phyloP scores from a whole-genome alignment of 106 monocot species.

The Dactylorhiza incarnata region DNA sequence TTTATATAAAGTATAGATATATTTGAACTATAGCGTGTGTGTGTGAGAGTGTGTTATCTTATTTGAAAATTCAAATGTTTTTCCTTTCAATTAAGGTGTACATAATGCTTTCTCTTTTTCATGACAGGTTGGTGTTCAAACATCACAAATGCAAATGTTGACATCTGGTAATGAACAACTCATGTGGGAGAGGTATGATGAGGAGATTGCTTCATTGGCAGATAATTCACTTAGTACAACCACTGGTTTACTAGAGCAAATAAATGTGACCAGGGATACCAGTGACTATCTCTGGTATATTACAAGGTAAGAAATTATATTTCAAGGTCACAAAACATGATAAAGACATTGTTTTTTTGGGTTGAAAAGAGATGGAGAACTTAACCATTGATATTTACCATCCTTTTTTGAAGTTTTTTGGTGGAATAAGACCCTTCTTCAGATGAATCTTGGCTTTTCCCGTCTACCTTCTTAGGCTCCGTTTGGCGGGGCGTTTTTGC shows the following conservation, averaged over 20 bases:
- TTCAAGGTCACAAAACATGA: not conserved
- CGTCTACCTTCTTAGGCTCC: too few relatives aligned
- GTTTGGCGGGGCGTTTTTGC: too few relatives aligned
- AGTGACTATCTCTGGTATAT: conserved; percentile 99
- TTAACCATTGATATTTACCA: too few relatives aligned
- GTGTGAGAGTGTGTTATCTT: not conserved
- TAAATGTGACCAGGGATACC: conserved; percentile 91
- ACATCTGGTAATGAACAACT: conserved; percentile 32
- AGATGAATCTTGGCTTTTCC: too few relatives aligned
- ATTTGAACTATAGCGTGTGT: too few relatives aligned
- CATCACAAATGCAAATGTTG: conserved; percentile 91
- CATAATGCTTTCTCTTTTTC: not conserved
- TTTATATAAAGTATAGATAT: too few relatives aligned
- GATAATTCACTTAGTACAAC: conserved; percentile 50
- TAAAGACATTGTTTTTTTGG: too few relatives aligned
- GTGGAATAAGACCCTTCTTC: too few relatives aligned
- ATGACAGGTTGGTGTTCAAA: conserved; percentile 80
- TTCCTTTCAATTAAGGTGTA: not conserved
- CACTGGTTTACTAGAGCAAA: conserved; percentile 81
- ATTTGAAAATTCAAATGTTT: not conserved
- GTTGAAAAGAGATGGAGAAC: too few relatives aligned
- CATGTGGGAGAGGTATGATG: conserved; percentile 90
- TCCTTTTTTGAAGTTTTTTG: too few relatives aligned
- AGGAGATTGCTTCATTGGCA: conserved; percentile 61
- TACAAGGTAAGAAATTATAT: conserved; percentile 42